Conservation (phyloP, 441 rosid species). For the Populus hybrid region DNA sequence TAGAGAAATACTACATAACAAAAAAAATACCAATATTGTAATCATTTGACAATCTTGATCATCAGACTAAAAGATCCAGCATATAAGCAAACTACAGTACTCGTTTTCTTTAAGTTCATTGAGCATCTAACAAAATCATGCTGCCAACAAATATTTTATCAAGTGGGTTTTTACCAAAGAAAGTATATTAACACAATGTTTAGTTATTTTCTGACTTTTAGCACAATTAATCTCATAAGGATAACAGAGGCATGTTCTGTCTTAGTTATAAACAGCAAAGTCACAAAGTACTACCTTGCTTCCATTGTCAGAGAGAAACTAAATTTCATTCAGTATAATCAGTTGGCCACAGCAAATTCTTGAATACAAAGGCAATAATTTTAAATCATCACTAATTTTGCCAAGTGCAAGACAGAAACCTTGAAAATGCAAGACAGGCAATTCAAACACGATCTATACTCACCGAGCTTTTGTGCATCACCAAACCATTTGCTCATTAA, state of each 20-base stretch:
- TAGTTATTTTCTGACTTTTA: neutral
- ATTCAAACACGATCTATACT: slow-evolving; percentile 25
- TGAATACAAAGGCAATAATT: neutral
- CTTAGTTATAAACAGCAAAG: neutral
- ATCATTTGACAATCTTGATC: neutral
- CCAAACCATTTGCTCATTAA: slow-evolving; percentile 99
- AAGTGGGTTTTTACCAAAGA: neutral
- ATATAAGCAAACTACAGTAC: neutral
- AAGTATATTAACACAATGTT: neutral
- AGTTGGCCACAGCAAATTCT: neutral
- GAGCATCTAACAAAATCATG: neutral
- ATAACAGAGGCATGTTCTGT: neutral
- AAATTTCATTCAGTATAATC: neutral
- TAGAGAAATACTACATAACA: neutral
- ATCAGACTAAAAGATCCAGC: neutral
- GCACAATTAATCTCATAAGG: neutral
- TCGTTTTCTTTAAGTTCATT: neutral
- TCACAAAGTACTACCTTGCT: neutral
- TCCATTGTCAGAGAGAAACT: neutral
- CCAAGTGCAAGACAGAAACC: neutral
- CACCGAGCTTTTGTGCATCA: slow-evolving; percentile 98
- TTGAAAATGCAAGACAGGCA: neutral
- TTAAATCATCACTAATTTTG: neutral
- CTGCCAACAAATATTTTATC: neutral
- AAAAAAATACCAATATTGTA: neutral